Percentiles rank a stretch among this genome's conserved stretches.
Conservation (phyloP, 805 yeast genomes). For the Lipomyces sp. region DNA sequence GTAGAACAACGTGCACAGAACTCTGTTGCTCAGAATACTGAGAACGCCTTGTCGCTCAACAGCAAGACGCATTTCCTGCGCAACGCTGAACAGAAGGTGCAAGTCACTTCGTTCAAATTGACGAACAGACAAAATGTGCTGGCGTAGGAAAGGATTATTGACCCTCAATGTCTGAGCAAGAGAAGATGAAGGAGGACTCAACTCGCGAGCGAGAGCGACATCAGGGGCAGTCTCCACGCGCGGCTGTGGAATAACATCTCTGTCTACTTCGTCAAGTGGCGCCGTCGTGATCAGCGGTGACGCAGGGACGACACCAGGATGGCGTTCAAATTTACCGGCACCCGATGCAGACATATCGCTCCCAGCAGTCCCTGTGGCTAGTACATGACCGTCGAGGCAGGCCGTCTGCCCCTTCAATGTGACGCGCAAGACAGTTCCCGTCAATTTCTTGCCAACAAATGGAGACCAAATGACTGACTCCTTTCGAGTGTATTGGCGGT, state of each 20-base stretch:
- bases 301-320: conserved; percentile 37
- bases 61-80: conserved; percentile 95
- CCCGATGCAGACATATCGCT: conserved; percentile 56
- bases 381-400: conserved; percentile 79
- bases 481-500: conserved; percentile 54
- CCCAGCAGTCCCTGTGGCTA: conserved; percentile 66
- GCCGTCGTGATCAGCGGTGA: conserved; percentile 42
- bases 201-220: conserved; percentile 42
- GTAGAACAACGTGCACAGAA: conserved; percentile 92
- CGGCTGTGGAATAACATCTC: conserved; percentile 46
- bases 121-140: conserved; percentile 84
- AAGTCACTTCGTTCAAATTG: conserved; percentile 86
- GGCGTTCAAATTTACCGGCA: conserved; percentile 44
- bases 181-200: conserved; percentile 55
- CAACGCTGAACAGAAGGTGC: conserved; percentile 92
- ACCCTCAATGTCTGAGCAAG: conserved; percentile 74
- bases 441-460: conserved; percentile 57
- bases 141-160: conserved; percentile 88
- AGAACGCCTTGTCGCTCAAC: conserved; percentile 96
- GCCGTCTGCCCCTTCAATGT: conserved; percentile 76
- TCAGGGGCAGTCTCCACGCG: conserved; percentile 10
- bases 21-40: conserved; percentile 86
- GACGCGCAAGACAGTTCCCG: conserved; percentile 90
- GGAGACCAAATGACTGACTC: conserved; percentile 56
- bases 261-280: conserved; percentile 44